These are phyloP conservation scores for Colletotrichum sp. DNA, from an alignment of 2,329 filamentous ascomycete genomes.

Conservation along the genomic window DNA sequence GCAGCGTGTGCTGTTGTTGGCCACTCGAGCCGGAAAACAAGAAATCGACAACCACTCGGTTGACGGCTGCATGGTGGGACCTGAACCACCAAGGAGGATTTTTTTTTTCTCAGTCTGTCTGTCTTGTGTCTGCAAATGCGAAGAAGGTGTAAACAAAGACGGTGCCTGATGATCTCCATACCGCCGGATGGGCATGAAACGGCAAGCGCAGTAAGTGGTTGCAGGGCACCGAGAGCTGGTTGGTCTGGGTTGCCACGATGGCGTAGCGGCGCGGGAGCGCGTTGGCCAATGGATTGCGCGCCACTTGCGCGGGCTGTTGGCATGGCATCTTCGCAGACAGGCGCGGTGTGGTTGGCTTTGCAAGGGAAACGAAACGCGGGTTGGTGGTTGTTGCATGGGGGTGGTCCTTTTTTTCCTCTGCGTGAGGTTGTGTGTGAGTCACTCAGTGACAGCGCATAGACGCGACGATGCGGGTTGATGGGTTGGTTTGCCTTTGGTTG, in stretches of 20 bases:
- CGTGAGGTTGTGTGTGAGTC: neutral
- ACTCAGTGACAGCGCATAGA: constrained; percentile 17
- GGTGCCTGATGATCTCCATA: constrained; percentile 7
- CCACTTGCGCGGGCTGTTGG: constrained; percentile 10
- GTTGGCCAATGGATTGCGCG: constrained; percentile 15
- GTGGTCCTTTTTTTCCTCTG: neutral
- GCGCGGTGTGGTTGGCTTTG: neutral
- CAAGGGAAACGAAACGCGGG: neutral
- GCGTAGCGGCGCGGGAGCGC: constrained; percentile 6
- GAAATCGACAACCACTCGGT: constrained; percentile 9
- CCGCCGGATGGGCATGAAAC: neutral
- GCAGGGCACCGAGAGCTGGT: neutral
- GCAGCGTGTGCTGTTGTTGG: constrained; percentile 6
- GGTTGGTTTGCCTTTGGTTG: neutral
- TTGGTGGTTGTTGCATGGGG: neutral
- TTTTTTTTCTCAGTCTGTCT: neutral
- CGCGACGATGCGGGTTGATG: neutral
- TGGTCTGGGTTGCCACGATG: neutral
- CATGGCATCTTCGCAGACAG: neutral
- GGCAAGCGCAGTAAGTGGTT: neutral
- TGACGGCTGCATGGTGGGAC: neutral
- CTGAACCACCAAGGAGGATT: neutral
- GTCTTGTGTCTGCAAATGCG: neutral
- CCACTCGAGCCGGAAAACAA: constrained; percentile 9
- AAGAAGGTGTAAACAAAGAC: constrained; percentile 1